phyloP scores from a whole-genome alignment of 768 basidiomycete species.

The Trametes coccinea region DNA sequence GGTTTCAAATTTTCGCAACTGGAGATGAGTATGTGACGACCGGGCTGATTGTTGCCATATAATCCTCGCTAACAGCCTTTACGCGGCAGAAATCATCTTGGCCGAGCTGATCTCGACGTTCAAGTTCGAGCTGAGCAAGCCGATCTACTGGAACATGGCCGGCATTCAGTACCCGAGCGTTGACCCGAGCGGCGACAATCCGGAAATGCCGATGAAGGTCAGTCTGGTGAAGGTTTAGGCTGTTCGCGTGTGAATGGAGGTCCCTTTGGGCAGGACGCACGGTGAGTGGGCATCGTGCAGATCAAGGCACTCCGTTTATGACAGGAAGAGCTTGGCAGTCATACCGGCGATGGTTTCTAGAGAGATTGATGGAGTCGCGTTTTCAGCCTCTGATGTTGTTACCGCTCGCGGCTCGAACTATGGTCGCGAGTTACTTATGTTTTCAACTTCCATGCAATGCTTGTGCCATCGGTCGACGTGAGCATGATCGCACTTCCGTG shows the following conservation, averaged over 20 bases:
- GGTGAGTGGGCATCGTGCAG: no score
- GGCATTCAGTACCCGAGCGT: constrained; percentile 16
- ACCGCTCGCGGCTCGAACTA: no score
- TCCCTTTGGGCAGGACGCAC: no score
- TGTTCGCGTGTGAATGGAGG: background rate
- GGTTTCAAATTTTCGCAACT: constrained; percentile 27
- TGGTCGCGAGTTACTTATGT: no score
- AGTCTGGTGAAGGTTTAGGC: background rate
- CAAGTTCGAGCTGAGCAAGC: constrained; percentile 15
- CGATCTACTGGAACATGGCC: constrained; percentile 19
- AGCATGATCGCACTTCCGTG: no score
- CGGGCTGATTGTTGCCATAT: background rate
- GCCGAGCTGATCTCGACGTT: constrained; percentile 12
- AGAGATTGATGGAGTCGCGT: no score
- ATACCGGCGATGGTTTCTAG: no score
- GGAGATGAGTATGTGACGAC: constrained; percentile 22
- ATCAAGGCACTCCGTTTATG: no score
- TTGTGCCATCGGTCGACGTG: no score
- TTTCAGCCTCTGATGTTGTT: no score
- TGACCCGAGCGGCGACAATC: constrained; percentile 20
- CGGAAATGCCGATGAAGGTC: background rate
- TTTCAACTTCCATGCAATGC: no score
- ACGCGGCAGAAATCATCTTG: constrained; percentile 14
- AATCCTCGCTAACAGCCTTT: background rate
- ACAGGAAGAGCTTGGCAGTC: no score